phyloP scores from a whole-genome alignment of 2,329 filamentous ascomycete species.

The Madurella mycetomatis region DNA sequence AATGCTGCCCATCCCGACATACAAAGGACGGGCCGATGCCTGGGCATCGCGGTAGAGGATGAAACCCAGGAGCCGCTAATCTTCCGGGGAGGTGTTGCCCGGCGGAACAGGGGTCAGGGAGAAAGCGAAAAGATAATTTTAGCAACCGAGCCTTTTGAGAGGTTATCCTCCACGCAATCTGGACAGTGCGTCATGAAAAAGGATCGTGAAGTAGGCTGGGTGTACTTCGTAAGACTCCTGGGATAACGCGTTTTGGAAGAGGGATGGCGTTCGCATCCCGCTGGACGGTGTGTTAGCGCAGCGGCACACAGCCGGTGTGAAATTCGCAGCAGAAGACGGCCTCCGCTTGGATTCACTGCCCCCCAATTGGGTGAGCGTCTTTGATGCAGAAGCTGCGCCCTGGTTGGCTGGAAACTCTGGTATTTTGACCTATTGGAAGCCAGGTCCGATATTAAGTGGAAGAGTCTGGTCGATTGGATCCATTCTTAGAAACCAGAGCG shows the following conservation, averaged over 20 bases:
- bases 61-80: neutral
- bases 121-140: neutral
- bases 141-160: neutral
- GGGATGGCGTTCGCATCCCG: no score
- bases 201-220: no score
- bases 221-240: no score
- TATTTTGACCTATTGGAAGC: neutral
- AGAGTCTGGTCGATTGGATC: neutral
- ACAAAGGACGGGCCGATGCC: no score
- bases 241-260: no score
- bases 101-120: neutral
- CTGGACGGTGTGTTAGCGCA: neutral
- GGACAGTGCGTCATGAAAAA: neutral
- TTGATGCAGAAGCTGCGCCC: neutral
- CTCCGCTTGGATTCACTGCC: neutral
- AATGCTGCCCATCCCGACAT: no score
- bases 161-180: no score
- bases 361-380: neutral
- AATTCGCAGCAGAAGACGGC: neutral
- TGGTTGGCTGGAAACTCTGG: neutral
- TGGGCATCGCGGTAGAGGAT: no score
- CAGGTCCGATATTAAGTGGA: neutral
- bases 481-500: conserved; percentile 10
- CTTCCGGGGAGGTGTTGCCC: neutral
- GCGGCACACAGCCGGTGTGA: neutral